Conservation (phyloP, 2,329 filamentous ascomycete species). For the Biscogniauxia marginata region DNA sequence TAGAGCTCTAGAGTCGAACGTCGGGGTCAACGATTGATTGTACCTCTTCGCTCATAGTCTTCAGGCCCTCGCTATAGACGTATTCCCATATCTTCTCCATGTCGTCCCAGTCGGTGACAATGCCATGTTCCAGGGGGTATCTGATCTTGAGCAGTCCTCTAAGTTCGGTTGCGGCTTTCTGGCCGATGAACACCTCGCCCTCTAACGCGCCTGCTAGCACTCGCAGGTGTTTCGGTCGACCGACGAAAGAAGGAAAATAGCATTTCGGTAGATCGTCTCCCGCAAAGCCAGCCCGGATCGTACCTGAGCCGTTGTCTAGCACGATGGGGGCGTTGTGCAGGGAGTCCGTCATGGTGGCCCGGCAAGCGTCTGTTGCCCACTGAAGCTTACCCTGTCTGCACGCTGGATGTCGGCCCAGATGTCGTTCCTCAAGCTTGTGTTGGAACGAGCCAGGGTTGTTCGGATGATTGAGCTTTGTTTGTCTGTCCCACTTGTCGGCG, state of each 20-base stretch:
- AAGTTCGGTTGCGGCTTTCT: slow-evolving; percentile 81
- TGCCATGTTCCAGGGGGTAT: slow-evolving; percentile 94
- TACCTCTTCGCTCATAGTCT: slow-evolving; percentile 96
- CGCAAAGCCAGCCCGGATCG: slow-evolving; percentile 94
- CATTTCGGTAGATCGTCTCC: slow-evolving; percentile 95
- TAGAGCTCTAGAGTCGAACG: no score
- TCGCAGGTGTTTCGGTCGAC: slow-evolving; percentile 89
- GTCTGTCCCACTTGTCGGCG: not conserved
- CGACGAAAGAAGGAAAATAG: slow-evolving; percentile 96
- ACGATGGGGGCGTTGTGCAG: slow-evolving; percentile 98
- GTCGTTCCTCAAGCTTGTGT: not conserved
- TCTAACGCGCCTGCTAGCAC: slow-evolving; percentile 96
- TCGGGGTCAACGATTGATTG: not conserved
- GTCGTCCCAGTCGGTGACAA: slow-evolving; percentile 99
- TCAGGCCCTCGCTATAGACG: slow-evolving; percentile 92
- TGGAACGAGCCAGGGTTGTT: not conserved
- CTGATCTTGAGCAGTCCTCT: slow-evolving; percentile 91
- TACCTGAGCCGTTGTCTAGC: slow-evolving; percentile 97
- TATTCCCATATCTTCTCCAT: slow-evolving; percentile 99
- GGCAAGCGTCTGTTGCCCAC: slow-evolving; percentile 15
- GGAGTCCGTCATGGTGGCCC: slow-evolving; percentile 51
- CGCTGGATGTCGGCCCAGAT: slow-evolving; percentile 8
- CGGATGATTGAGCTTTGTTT: not conserved
- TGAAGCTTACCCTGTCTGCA: slow-evolving; percentile 18
- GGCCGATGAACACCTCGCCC: slow-evolving; percentile 95